Evolutionary conservation across 108 stramenopile genomes (phyloP), one percentile per base, ranked within the genome.

Genomic region (Nitzschia inconspicua): DNA sequence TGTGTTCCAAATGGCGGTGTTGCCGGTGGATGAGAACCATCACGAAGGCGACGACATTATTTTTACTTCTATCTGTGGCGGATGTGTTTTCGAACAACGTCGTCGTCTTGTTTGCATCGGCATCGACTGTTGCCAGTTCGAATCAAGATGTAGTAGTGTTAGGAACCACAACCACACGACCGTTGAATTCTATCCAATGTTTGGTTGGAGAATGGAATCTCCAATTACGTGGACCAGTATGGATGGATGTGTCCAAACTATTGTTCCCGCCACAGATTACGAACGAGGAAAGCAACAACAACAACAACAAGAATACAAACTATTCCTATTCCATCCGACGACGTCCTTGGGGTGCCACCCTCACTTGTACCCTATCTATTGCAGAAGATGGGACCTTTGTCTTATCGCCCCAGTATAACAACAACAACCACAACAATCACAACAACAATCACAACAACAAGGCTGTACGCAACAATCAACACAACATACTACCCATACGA

Each of bases 341-440:
- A 44, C 9, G 48, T 3, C 40, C 16, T 23, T 68, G 57, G 57
- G 58, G 66, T 13, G 32, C 47, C 5, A 44, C 19, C 16, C 14
- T 73, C 31, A 50, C 60, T 47, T 73, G 65, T 47, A 41, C 14
- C 29, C 53, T 72, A n/a, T 64, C 70, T 27, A 35, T 78, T 4
- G 67, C 37, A 31, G 44, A 67, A 16, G 68, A 78, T 46, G 71
- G 77, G 10, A 78, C 70, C 46, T 78, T 78, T 64, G 24, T 28
- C 13, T 67, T 77, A 43, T 31, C 47, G 22, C 70, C 65, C 2
- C 40, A 59, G n/a, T 8, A 20, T 39, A 25, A 23, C 32, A 55
- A 43, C 29, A 0, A 53, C 11, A 30, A 22, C 46, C 4, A 26
- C 8, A 18, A 34, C 41, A 25, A 11, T n/a, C 10, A 31, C 36